Conservation (phyloP, 805 yeast species). For the Saccharomycopsis fodiens region DNA sequence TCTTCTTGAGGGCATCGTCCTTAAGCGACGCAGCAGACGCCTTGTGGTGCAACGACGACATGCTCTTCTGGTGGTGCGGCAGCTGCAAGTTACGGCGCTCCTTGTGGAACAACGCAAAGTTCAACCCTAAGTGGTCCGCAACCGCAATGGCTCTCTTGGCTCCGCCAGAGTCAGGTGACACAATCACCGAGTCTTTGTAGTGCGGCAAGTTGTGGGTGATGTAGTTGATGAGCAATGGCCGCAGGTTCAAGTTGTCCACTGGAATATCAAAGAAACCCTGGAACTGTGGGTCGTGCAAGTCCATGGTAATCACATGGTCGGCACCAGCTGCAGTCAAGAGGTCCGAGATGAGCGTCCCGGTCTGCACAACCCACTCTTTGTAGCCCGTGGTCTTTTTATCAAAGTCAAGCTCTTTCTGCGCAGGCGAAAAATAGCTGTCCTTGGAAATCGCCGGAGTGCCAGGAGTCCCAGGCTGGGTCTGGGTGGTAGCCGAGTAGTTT, state of each 20-base stretch:
- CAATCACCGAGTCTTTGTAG: constrained; percentile 78
- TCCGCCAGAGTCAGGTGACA: constrained; percentile 98
- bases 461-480: constrained; percentile 1
- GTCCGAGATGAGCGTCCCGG: constrained; percentile 88
- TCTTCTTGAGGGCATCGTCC: constrained; percentile 24
- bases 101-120: constrained; percentile 92
- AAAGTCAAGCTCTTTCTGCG: constrained; percentile 23
- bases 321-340: constrained; percentile 89
- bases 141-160: constrained; percentile 94
- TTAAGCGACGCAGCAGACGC: constrained; percentile 22
- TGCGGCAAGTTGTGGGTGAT: constrained; percentile 72
- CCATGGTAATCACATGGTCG: constrained; percentile 95
- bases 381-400: constrained; percentile 53
- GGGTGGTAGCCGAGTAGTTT: constrained; percentile 21
- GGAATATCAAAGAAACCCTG: constrained; percentile 97
- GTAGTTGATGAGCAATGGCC: constrained; percentile 81
- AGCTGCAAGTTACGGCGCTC: constrained; percentile 56
- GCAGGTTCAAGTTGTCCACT: constrained; percentile 86
- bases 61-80: constrained; percentile 21
- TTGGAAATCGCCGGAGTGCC: constrained; percentile 1
- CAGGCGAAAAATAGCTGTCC: constrained; percentile 3
- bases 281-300: constrained; percentile 94
- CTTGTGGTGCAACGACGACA: constrained; percentile 19
- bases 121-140: constrained; percentile 82
- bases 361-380: constrained; percentile 92